These are phyloP conservation scores for Yamadazyma friedrichii DNA, from an alignment of 1,139 yeast genomes.

Conservation along the genomic window DNA sequence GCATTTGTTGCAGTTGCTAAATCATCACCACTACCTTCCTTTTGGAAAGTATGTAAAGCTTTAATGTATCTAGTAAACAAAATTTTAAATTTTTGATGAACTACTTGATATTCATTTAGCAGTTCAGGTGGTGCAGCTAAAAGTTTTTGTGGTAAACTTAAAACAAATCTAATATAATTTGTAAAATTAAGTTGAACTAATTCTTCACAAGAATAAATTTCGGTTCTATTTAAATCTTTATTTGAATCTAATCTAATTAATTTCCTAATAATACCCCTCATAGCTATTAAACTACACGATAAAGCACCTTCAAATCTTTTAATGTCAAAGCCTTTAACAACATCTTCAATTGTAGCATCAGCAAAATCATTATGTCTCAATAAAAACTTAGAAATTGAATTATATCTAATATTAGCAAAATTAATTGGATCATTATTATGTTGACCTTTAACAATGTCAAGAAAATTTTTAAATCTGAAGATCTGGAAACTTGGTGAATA, in stretches of 20 bases:
- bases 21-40: constrained; percentile 33
- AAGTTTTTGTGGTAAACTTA: constrained; percentile 28
- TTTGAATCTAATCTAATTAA: constrained; percentile 18
- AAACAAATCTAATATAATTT: constrained; percentile 37
- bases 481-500: constrained; percentile 32
- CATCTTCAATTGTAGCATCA: constrained; percentile 11
- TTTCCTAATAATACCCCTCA: constrained; percentile 29
- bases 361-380: constrained; percentile 21
- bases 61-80: constrained; percentile 27
- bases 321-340: constrained; percentile 19
- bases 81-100: constrained; percentile 31
- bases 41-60: constrained; percentile 26
- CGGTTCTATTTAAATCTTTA: constrained; percentile 9
- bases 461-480: constrained; percentile 34
- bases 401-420: constrained; percentile 40
- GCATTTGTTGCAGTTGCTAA: constrained; percentile 15
- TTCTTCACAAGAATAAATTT: constrained; percentile 32
- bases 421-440: constrained; percentile 41
- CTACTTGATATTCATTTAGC: constrained; percentile 22
- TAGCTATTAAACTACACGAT: constrained; percentile 30
- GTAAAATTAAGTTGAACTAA: constrained; percentile 38
- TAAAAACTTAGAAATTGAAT: constrained; percentile 37
- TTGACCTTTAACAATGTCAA: constrained; percentile 32
- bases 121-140: constrained; percentile 13
- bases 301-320: constrained; percentile 32